phyloP scores from a whole-genome alignment of 164 flowering plant species.

The Buxus sempervirens region DNA sequence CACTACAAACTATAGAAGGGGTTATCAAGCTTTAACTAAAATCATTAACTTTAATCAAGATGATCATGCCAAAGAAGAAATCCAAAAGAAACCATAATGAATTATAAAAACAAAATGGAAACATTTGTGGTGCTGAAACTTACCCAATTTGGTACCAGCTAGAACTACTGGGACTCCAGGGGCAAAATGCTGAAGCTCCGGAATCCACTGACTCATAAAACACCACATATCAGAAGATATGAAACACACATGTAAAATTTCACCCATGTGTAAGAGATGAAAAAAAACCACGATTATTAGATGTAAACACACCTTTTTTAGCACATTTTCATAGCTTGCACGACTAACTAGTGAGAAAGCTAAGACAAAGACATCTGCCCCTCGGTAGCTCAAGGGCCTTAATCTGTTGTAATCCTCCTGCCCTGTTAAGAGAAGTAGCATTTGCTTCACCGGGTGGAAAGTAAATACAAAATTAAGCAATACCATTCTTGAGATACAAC shows the following conservation, averaged over 20 bases:
- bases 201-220: slow-evolving; percentile 75
- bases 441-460: slow-evolving; percentile 6
- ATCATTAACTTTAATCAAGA: background rate
- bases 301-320: slow-evolving; percentile 66
- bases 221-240: slow-evolving; percentile 16
- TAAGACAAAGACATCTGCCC: slow-evolving; percentile 90
- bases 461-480: slow-evolving; percentile 8
- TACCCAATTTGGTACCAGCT: slow-evolving; percentile 93
- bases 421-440: slow-evolving; percentile 38
- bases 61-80: background rate
- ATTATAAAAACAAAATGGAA: background rate
- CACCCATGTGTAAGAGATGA: background rate
- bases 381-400: slow-evolving; percentile 97
- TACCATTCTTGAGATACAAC: background rate
- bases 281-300: background rate
- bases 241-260: slow-evolving; percentile 3
- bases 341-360: slow-evolving; percentile 93
- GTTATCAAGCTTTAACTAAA: background rate
- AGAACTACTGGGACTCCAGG: slow-evolving; percentile 88
- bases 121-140: slow-evolving; percentile 15
- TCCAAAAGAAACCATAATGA: background rate
- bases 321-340: slow-evolving; percentile 91
- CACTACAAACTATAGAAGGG: background rate
- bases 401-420: slow-evolving; percentile 97
- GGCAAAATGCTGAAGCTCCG: slow-evolving; percentile 91